A percentile compares a stretch with the other conserved stretches of the same genome.
Evolutionary conservation across 2,329 filamentous ascomycete genomes (phyloP).

Genomic region (Cladosporium velox): DNA sequence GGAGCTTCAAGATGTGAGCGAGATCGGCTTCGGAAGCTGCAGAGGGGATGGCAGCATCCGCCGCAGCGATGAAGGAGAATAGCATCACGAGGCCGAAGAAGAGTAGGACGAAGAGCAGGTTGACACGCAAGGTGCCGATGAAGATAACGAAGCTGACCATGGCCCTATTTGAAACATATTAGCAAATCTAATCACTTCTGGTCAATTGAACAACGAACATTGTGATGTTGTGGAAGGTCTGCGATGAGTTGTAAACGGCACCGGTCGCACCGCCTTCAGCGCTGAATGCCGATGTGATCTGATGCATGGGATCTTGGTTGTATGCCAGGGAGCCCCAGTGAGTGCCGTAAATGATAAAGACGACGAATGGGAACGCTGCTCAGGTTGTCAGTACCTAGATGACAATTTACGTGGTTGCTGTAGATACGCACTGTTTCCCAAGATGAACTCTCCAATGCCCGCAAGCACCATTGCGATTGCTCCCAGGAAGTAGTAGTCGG

Average conservation of each 20-base stretch:
- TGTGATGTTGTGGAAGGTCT: slow-evolving; percentile 33
- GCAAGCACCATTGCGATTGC: slow-evolving; percentile 32
- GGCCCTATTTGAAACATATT: slow-evolving; percentile 19
- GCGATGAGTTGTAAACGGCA: slow-evolving; percentile 29
- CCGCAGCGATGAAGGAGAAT: slow-evolving; percentile 34
- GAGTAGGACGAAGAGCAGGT: slow-evolving; percentile 30
- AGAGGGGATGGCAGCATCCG: slow-evolving; percentile 28
- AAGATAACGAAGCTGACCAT: slow-evolving; percentile 34
- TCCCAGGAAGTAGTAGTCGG: slow-evolving; percentile 35
- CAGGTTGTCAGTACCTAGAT: background rate
- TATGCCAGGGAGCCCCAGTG: slow-evolving; percentile 34
- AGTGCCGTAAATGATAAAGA: slow-evolving; percentile 34
- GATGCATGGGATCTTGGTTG: slow-evolving; percentile 29
- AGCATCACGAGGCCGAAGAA: slow-evolving; percentile 34
- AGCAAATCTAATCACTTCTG: background rate
- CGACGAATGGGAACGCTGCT: slow-evolving; percentile 31
- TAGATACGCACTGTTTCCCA: slow-evolving; percentile 31
- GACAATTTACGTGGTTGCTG: background rate
- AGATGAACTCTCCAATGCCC: slow-evolving; percentile 33
- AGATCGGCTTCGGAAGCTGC: slow-evolving; percentile 26
- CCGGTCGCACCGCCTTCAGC: slow-evolving; percentile 24
- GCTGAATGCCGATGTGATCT: slow-evolving; percentile 24
- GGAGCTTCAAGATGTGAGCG: slow-evolving; percentile 25
- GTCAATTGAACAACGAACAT: slow-evolving; percentile 23
- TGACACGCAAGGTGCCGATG: slow-evolving; percentile 30